Conservation (phyloP, 495 filamentous ascomycete genomes). For the Podospora pseudocomata region DNA sequence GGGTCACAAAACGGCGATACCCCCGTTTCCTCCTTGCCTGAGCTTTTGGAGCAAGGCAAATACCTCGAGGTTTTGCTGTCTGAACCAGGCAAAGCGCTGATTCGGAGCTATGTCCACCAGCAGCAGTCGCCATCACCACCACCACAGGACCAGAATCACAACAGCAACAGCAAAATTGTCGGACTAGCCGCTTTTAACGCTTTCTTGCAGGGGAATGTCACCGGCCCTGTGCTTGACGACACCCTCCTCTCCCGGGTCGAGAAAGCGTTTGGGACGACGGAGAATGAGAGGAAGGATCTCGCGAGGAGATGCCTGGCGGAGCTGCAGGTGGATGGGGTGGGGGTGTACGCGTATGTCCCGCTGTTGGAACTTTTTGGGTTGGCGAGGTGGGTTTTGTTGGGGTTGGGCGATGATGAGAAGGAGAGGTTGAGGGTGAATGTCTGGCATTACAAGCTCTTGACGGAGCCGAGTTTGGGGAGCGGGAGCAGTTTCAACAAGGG, state of each 20-base stretch:
- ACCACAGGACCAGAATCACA: conserved; percentile 46
- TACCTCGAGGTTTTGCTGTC: conserved; percentile 27
- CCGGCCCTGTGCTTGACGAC: conserved; percentile 71
- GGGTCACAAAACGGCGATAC: neutral
- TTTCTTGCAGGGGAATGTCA: conserved; percentile 91
- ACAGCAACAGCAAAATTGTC: conserved; percentile 42
- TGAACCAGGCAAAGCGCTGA: conserved; percentile 19
- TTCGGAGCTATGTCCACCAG: neutral
- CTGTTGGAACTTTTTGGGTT: conserved; percentile 77
- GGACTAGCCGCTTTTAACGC: conserved; percentile 69
- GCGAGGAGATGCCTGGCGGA: conserved; percentile 51
- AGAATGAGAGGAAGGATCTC: neutral
- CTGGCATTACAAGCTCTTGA: conserved; percentile 83
- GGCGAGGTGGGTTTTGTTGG: conserved; percentile 62
- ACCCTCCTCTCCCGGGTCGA: conserved; percentile 21
- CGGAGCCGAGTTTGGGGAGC: conserved; percentile 62
- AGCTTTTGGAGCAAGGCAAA: conserved; percentile 17
- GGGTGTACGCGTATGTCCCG: conserved; percentile 78
- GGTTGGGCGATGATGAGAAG: conserved; percentile 12
- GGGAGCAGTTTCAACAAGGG: conserved; percentile 42
- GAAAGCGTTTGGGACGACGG: conserved; percentile 18
- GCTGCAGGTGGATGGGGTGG: conserved; percentile 78
- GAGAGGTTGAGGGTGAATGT: conserved; percentile 64
- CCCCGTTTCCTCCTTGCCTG: neutral
- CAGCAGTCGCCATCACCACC: conserved; percentile 46